These are phyloP conservation scores for Penicillium lagena DNA, from an alignment of 495 filamentous ascomycete genomes.

Conservation along the genomic window DNA sequence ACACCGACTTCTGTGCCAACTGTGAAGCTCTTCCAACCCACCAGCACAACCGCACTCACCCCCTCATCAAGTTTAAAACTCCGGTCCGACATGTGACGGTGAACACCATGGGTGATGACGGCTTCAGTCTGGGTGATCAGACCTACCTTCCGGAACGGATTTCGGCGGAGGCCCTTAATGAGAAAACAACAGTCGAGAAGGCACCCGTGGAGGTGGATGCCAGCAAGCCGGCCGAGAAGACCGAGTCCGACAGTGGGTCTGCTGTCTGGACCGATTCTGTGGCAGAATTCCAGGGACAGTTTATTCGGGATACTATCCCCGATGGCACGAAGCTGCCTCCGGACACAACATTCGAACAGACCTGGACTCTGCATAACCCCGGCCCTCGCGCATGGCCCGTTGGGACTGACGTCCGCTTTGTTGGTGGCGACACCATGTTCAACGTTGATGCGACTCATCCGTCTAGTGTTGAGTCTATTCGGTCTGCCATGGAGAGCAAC, in stretches of 20 bases:
- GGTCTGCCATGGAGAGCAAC: slow-evolving; percentile 73
- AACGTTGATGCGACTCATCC: slow-evolving; percentile 74
- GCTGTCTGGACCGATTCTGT: not conserved
- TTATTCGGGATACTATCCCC: slow-evolving; percentile 66
- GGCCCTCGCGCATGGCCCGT: slow-evolving; percentile 76
- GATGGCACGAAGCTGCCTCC: slow-evolving; percentile 71
- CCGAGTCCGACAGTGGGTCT: slow-evolving; percentile 14
- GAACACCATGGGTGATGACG: slow-evolving; percentile 72
- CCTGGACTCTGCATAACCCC: slow-evolving; percentile 85
- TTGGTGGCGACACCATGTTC: slow-evolving; percentile 93
- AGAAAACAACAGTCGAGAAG: slow-evolving; percentile 51
- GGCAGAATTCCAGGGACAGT: slow-evolving; percentile 59
- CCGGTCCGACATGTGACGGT: slow-evolving; percentile 85
- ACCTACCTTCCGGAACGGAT: slow-evolving; percentile 4
- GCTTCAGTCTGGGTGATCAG: slow-evolving; percentile 64
- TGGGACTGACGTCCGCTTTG: slow-evolving; percentile 84
- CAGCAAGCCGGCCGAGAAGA: slow-evolving; percentile 35
- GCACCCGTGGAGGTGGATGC: slow-evolving; percentile 57
- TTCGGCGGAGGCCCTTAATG: not conserved
- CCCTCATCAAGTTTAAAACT: slow-evolving; percentile 94
- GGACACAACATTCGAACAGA: slow-evolving; percentile 73
- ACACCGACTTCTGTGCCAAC: slow-evolving; percentile 91
- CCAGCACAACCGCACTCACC: slow-evolving; percentile 87
- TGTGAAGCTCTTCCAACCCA: slow-evolving; percentile 86
- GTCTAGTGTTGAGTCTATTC: slow-evolving; percentile 63